Evolutionary conservation across 345 rosid species (phyloP).

Genomic region (Turritis glabra): DNA sequence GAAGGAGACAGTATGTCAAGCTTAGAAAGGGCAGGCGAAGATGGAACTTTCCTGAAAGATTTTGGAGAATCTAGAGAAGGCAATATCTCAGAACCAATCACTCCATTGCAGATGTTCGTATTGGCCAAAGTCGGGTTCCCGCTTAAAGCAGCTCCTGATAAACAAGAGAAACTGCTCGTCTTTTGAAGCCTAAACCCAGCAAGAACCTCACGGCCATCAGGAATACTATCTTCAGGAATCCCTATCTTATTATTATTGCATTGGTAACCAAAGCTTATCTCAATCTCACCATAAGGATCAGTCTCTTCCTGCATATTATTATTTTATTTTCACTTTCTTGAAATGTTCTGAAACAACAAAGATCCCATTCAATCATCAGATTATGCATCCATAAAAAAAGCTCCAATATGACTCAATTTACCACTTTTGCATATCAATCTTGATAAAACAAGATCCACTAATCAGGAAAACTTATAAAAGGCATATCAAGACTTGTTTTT

Average conservation of each 20-base stretch:
- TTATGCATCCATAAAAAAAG: not conserved
- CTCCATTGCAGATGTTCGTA: constrained; percentile 89
- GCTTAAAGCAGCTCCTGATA: constrained; percentile 95
- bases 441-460: not conserved
- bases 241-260: constrained; percentile 48
- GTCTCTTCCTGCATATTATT: constrained; percentile 55
- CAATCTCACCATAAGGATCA: constrained; percentile 67
- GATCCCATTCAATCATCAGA: constrained; percentile 1
- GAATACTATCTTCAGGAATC: constrained; percentile 27
- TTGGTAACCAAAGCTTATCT: constrained; percentile 90
- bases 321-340: constrained; percentile 1
- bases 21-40: constrained; percentile 74
- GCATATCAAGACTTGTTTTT: not conserved
- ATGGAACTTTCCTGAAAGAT: constrained; percentile 76
- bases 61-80: constrained; percentile 87
- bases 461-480: not conserved
- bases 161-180: constrained; percentile 81
- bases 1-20: constrained; percentile 89
- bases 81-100: constrained; percentile 84
- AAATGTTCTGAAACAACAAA: constrained; percentile 29
- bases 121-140: constrained; percentile 97
- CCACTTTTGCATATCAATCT: not conserved
- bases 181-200: constrained; percentile 50
- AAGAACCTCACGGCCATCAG: constrained; percentile 37
- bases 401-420: not conserved